Evolutionary conservation across 768 basidiomycete genomes (phyloP), one percentile per base, ranked within the genome.

Genomic region (Mycena kentingensis): DNA sequence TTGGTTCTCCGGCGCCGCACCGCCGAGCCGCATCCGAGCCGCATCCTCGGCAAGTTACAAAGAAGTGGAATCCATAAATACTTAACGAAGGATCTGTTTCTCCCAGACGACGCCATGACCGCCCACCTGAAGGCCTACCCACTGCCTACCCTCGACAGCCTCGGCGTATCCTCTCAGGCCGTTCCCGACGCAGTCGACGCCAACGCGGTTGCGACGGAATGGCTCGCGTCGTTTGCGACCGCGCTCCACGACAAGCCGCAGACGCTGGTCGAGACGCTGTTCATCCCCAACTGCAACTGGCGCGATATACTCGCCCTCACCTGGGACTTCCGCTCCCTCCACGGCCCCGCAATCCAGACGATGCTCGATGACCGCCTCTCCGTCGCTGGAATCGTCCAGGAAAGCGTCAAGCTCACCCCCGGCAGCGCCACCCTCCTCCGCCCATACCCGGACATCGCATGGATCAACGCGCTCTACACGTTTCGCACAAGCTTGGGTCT

Each of bases 321-420:
- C 16, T 85, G 82, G 82, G 75, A 82, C 52, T 78, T 84, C 42
- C 78, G 83, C 32, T 80, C 82, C 7, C 79, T 86, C 60, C 72
- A 77, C 55, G 74, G 79, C 12, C 65, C 58, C 31, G 63, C 65
- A 7, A 77, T 86, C 34, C 62, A 50, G 3, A 60, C 63, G 22
- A 77, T 84, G 63, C 74, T 83, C 31, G n/a, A 55, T 5, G 78
- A 78, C 42, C 76, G 81, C 24, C 70, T 85, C n/a, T 49, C 31
- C 5, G 18, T 28, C 3, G 50, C 68, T 4, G 47, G 63, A 43
- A 52, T 70, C 24, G 48, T 61, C 3, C 64, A 66, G 10, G 11
- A 47, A 3, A 38, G 42, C 38, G 46, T 73, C 39, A 56, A 63
- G 46, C 56, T 69, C 18, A 58, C 63, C 22, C 47, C 18, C 24